Evolutionary conservation across 2,329 filamentous ascomycete species (phyloP).

Genomic region (Cytospora leucostoma): DNA sequence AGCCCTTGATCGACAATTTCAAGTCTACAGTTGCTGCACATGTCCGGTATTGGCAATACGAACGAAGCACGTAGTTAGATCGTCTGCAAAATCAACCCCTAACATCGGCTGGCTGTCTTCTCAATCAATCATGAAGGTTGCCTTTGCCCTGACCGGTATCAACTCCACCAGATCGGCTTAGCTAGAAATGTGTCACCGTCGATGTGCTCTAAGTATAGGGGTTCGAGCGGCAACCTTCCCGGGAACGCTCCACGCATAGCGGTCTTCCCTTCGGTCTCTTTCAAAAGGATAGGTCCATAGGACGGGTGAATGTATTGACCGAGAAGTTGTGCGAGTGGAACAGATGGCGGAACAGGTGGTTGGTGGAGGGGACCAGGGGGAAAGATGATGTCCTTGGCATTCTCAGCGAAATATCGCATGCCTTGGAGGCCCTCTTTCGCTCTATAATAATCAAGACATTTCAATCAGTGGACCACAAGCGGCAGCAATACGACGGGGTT

Average conservation of each 20-base stretch:
- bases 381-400: not conserved
- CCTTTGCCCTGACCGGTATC: not conserved
- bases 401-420: not conserved
- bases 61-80: not conserved
- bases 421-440: not conserved
- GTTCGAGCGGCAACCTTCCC: not conserved
- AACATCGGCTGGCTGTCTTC: not conserved
- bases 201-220: not conserved
- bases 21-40: no score
- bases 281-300: not conserved
- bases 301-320: not conserved
- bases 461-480: not conserved
- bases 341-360: not conserved
- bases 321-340: not conserved
- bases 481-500: not conserved
- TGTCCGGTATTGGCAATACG: not conserved
- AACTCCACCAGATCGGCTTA: not conserved
- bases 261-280: not conserved
- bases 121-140: not conserved
- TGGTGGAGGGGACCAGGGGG: not conserved
- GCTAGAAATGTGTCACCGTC: not conserved
- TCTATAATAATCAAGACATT: not conserved
- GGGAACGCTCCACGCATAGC: not conserved
- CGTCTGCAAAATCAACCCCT: not conserved
- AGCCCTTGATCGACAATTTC: no score